These are phyloP conservation scores for Fusarium sp. DNA, from an alignment of 2,329 filamentous ascomycete genomes.

Conservation along the genomic window DNA sequence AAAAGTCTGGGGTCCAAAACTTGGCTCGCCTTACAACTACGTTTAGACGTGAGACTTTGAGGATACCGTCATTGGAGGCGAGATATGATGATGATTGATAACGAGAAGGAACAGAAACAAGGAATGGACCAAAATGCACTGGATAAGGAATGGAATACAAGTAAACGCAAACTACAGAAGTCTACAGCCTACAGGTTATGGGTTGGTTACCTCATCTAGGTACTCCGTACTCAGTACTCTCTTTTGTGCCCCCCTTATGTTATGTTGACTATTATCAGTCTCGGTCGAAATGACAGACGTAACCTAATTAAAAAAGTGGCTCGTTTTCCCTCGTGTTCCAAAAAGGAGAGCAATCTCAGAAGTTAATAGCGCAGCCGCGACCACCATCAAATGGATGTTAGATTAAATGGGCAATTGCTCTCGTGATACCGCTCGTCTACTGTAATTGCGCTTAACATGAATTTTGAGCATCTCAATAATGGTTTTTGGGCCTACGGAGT, in stretches of 20 bases:
- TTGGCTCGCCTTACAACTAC: slow-evolving; percentile 35
- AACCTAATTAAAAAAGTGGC: slow-evolving; percentile 44
- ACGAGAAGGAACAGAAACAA: slow-evolving; percentile 20
- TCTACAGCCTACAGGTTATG: not conserved
- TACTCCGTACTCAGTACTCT: not conserved
- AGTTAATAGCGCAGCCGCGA: slow-evolving; percentile 22
- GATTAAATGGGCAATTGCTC: slow-evolving; percentile 41
- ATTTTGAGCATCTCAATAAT: slow-evolving; percentile 17
- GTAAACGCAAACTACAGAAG: not conserved
- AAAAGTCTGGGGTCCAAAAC: slow-evolving; percentile 39
- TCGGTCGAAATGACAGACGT: slow-evolving; percentile 26
- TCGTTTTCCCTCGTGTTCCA: slow-evolving; percentile 32
- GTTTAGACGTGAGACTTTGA: slow-evolving; percentile 12
- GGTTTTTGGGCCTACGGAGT: not conserved
- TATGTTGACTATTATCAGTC: not conserved
- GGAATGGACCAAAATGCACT: slow-evolving; percentile 3
- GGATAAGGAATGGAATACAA: not conserved
- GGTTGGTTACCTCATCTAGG: not conserved
- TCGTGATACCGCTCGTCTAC: slow-evolving; percentile 30
- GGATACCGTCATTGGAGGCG: slow-evolving; percentile 33
- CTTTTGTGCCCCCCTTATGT: no score
- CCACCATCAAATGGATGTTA: not conserved
- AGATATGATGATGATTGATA: slow-evolving; percentile 37
- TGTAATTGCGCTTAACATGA: slow-evolving; percentile 28
- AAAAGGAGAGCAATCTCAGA: slow-evolving; percentile 41